A percentile compares a stretch with the other conserved stretches of the same genome.
Conservation (phyloP, 129 eudicot genomes). For the Logfia minima region DNA sequence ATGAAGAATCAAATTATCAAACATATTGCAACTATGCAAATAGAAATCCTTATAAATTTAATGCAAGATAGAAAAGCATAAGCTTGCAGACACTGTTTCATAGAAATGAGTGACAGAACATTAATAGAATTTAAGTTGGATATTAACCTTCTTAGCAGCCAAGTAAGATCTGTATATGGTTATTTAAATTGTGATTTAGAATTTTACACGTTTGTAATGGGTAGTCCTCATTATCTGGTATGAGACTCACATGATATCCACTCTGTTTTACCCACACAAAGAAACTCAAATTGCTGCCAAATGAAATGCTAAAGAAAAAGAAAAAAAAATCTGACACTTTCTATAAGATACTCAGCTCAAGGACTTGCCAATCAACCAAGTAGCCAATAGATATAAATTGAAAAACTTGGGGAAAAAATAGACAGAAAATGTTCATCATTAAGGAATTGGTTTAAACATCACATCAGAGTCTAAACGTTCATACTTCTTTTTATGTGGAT, state of each 20-base stretch:
- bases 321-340: not conserved
- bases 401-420: not conserved
- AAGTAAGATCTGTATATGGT: not conserved
- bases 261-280: not conserved
- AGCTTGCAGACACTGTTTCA: not conserved
- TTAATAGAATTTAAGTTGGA: not conserved
- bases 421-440: not conserved
- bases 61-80: slow-evolving; percentile 6
- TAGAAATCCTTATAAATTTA: slow-evolving; percentile 4
- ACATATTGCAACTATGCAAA: slow-evolving; percentile 6
- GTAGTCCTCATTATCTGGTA: not conserved
- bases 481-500: slow-evolving; percentile 6
- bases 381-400: not conserved
- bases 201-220: not conserved
- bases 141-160: not conserved
- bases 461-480: not conserved
- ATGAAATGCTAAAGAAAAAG: not conserved
- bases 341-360: not conserved
- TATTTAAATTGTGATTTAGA: not conserved
- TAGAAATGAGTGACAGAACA: not conserved
- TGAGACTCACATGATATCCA: not conserved
- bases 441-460: not conserved
- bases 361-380: not conserved
- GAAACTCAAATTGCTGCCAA: not conserved
- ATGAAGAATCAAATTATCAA: slow-evolving; percentile 1